Evolutionary conservation across 148 eudicot genomes (phyloP), one percentile per base, ranked within the genome.

Genomic region (Tetragonia tetragonoides): DNA sequence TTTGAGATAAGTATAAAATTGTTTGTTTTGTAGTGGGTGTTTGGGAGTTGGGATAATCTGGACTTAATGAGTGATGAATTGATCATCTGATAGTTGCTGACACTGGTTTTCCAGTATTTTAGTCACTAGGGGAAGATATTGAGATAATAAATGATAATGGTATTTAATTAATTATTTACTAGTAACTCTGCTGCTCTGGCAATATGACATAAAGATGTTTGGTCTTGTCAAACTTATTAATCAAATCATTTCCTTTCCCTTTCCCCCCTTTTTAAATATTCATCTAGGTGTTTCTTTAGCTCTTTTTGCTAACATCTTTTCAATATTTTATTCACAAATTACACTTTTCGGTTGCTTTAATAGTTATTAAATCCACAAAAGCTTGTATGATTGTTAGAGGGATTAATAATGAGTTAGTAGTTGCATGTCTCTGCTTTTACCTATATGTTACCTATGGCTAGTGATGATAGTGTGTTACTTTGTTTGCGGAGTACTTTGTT

Each of bases 211-310:
- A 82, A 85, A 85, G 87, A 82, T 75, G 85, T 79, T 76, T 76
- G 68, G 87, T 85, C 87, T 76, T 79, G 79, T 85, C 87, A 85
- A 82, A 76, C 85, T 79, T 79, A 82, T 80, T 82, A 72, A 85
- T 81, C 84, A 83, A 85, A 85, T 85, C 85, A 79, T 85, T 79
- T 85, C 82, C 65, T 72, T 74, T 67, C 46, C 60, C 34, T 78
- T 75, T 74, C 51, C 28, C 46, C 49, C 54, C 11, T 49, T 9
- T 74, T 66, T 74, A 69, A 69, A 68, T 67, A 80, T 57, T 68
- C 74, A 66, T 21, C 16, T 79, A 37, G 44, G 53, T 21, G n/a
- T 66, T 74, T 18, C 53, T 72, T 64, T 23, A 10, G 40, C 54
- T 56, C 17, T 39, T 68, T 69, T 60, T 11, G 28, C 20, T n/a